Evolutionary conservation across 2,329 filamentous ascomycete genomes (phyloP).

Genomic region (Phialophora macrospora): DNA sequence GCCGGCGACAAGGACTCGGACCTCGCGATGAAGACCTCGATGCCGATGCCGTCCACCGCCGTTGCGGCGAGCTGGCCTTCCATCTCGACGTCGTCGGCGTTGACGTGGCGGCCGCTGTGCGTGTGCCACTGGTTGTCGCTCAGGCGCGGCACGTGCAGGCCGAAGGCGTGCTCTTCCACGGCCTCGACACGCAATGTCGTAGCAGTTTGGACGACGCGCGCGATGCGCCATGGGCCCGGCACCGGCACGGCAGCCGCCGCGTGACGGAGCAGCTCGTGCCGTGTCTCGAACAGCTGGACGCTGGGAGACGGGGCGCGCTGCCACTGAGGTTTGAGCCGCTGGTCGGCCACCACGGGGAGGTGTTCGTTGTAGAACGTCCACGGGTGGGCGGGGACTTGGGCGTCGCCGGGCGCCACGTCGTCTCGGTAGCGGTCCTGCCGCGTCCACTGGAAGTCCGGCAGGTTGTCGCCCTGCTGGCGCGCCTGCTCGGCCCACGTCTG

Average conservation of each 20-base stretch:
- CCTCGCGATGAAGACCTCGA: neutral
- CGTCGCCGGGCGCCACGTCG: neutral
- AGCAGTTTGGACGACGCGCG: neutral
- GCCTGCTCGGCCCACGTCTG: neutral
- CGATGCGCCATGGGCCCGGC: constrained; percentile 18
- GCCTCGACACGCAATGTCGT: neutral
- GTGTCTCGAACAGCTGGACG: constrained; percentile 6
- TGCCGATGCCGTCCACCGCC: neutral
- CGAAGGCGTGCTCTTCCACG: neutral
- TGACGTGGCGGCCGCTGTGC: neutral
- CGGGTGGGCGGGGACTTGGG: neutral
- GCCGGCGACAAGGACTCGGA: neutral
- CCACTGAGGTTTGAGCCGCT: neutral
- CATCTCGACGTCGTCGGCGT: neutral
- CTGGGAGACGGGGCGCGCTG: neutral
- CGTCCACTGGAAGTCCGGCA: constrained; percentile 11
- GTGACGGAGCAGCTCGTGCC: neutral
- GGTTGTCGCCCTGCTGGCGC: neutral
- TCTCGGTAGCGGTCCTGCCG: constrained; percentile 13
- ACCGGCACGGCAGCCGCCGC: constrained; percentile 1
- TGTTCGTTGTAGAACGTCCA: constrained; percentile 8
- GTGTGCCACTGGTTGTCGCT: neutral
- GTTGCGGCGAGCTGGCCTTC: neutral
- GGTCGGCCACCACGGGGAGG: neutral
- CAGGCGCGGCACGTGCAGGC: constrained; percentile 3